Base-by-base conservation (phyloP, 169 alveolate genomes). In the Plasmodium berghei region DNA sequence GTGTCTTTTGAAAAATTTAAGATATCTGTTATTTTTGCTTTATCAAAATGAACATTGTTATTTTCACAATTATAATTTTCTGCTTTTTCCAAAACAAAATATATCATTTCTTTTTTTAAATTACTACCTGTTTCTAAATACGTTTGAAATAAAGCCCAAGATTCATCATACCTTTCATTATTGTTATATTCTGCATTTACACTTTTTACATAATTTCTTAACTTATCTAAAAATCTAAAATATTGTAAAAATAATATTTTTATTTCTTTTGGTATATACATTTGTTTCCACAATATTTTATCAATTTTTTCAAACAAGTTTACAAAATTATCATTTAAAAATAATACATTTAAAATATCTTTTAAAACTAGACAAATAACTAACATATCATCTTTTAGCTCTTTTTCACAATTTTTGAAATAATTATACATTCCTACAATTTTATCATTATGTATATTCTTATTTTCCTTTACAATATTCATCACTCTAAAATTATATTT, bases 181-280 rank as follows among this genome's bases (percentile, higher is more conserved):
- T 34, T 34, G 18, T 12, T 48, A 58, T 66, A 14, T 18, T 67
- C 16, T 9, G 26, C 72, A 34, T 67, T 56, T 42, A 67, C 14
- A n/a, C 61, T 20, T 56, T 66, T 64, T 42, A 59, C 62, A 80
- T 80, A 80, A 49, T 66, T 26, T 61, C 90, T 80, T 56, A 80
- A 16, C 14, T 80, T 64, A 55, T 67, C 42, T 63, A 80, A 66
- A 54, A 80, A 69, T 8, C 5, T 14, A 67, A 80, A 66, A 67
- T 80, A 80, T 54, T 20, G 66, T 26, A 80, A 12, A 42, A 80
- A 9, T 3, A 80, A 48, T 4, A n/a, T 22, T 55, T 48, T 80
- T 40, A 80, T 80, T 61, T 66, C 85, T 40, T 66, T 83, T 14
- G 90, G 90, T 14, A 80, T 66, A 40, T 28, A 80, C 66, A 80